These are phyloP conservation scores for Agaricus bisporus DNA, from an alignment of 768 basidiomycete genomes.

Conservation along the genomic window DNA sequence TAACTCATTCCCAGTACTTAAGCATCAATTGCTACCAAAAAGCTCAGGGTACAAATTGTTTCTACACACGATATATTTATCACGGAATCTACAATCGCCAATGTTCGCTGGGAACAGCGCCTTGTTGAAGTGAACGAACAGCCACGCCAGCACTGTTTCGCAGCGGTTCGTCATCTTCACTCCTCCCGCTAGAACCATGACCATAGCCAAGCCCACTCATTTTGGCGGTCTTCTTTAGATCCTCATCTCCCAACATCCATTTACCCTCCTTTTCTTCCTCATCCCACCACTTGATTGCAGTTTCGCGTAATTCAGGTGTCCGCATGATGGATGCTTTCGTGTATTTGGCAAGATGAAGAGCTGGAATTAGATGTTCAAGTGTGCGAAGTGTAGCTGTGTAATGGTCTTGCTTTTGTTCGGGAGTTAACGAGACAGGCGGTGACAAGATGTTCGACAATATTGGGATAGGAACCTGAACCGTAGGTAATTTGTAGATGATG, in stretches of 20 bases:
- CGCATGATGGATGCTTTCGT: slow-evolving; percentile 54
- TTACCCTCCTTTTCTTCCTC: slow-evolving; percentile 47
- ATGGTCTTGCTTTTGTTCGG: slow-evolving; percentile 8
- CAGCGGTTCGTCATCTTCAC: slow-evolving; percentile 6
- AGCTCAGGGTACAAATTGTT: background rate
- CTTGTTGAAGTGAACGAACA: slow-evolving; percentile 6
- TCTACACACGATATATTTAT: background rate
- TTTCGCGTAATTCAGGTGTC: slow-evolving; percentile 37
- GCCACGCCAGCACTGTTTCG: slow-evolving; percentile 9
- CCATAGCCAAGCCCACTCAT: slow-evolving; percentile 38
- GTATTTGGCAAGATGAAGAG: slow-evolving; percentile 51
- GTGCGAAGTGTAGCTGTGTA: slow-evolving; percentile 15
- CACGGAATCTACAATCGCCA: slow-evolving; percentile 4
- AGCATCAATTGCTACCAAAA: background rate
- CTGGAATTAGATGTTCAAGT: slow-evolving; percentile 32
- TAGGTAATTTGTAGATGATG: slow-evolving; percentile 31
- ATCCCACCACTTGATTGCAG: slow-evolving; percentile 52
- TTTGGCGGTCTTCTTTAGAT: slow-evolving; percentile 40
- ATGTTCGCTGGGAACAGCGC: slow-evolving; percentile 11
- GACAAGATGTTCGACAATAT: slow-evolving; percentile 22
- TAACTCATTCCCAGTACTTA: no score
- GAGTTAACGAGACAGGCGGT: slow-evolving; percentile 21
- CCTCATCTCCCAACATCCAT: slow-evolving; percentile 40
- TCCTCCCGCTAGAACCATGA: slow-evolving; percentile 12
- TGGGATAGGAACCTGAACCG: slow-evolving; percentile 24